A percentile compares a stretch with the other conserved stretches of the same genome.
phyloP scores from a whole-genome alignment of 345 rosid species.

The Hirschfeldia incana region DNA sequence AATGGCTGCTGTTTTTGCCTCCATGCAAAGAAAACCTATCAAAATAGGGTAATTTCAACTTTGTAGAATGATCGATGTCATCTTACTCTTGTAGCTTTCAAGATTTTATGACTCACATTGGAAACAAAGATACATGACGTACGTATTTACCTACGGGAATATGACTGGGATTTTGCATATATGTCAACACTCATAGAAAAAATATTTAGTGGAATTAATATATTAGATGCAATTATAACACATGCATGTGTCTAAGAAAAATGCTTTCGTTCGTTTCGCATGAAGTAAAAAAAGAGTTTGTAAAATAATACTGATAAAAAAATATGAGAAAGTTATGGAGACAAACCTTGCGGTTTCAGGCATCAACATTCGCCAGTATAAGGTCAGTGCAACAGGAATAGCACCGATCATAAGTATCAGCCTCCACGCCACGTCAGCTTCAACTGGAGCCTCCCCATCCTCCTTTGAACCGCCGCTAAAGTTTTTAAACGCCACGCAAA shows the following conservation, averaged over 20 bases:
- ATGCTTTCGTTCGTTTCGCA: too few species aligned
- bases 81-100: not conserved
- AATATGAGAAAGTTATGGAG: not conserved
- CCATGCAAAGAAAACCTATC: not conserved
- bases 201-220: too few species aligned
- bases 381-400: conserved; percentile 72
- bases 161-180: too few species aligned
- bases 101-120: not conserved
- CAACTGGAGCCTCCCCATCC: conserved; percentile 36
- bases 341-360: conserved; percentile 81
- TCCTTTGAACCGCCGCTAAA: not conserved
- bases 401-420: conserved; percentile 73
- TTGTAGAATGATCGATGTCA: not conserved
- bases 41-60: not conserved
- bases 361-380: conserved; percentile 80
- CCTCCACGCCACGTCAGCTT: conserved; percentile 73
- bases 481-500: conserved; percentile 43
- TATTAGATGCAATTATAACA: too few species aligned
- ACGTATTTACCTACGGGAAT: not conserved
- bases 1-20: not conserved
- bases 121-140: not conserved
- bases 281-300: too few species aligned
- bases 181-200: too few species aligned
- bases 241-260: too few species aligned
- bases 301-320: not conserved